Conservation (phyloP, 768 basidiomycete species). For the Chalciporus chontae region DNA sequence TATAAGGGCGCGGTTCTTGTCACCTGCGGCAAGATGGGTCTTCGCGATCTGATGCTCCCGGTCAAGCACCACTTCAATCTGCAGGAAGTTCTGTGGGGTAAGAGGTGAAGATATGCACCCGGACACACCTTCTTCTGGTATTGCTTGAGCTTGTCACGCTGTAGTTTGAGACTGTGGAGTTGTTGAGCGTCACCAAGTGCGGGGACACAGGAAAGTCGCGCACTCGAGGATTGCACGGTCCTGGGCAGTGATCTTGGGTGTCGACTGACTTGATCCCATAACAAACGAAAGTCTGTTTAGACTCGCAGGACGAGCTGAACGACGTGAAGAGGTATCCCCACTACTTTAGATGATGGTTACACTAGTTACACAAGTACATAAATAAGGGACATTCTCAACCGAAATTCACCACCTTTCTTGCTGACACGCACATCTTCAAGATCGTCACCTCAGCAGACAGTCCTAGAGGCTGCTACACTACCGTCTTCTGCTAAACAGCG, state of each 20-base stretch:
- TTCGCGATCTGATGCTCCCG: slow-evolving; percentile 89
- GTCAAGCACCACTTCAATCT: slow-evolving; percentile 87
- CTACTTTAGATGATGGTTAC: background rate
- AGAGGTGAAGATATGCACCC: background rate
- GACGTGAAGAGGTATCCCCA: background rate
- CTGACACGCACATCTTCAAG: background rate
- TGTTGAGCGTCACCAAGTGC: slow-evolving; percentile 17
- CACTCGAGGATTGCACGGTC: slow-evolving; percentile 96
- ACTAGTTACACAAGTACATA: no score
- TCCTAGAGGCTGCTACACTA: slow-evolving; percentile 12
- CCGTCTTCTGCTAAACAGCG: slow-evolving; percentile 5
- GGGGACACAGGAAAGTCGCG: slow-evolving; percentile 33
- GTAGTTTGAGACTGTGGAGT: slow-evolving; percentile 77
- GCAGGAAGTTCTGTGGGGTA: background rate
- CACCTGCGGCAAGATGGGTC: slow-evolving; percentile 71
- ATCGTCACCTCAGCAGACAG: slow-evolving; percentile 3
- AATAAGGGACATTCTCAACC: no score
- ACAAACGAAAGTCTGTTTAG: background rate
- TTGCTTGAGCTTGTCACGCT: slow-evolving; percentile 92
- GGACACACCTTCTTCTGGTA: slow-evolving; percentile 85
- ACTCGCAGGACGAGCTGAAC: background rate
- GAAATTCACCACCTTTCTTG: background rate
- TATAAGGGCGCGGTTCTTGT: slow-evolving; percentile 83
- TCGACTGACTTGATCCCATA: slow-evolving; percentile 73
- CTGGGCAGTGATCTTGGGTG: slow-evolving; percentile 87